Percentiles rank a stretch among this genome's conserved stretches.
These are phyloP conservation scores for Penicillium janthinellum DNA, from an alignment of 2,329 filamentous ascomycete species.

Conservation along the genomic window DNA sequence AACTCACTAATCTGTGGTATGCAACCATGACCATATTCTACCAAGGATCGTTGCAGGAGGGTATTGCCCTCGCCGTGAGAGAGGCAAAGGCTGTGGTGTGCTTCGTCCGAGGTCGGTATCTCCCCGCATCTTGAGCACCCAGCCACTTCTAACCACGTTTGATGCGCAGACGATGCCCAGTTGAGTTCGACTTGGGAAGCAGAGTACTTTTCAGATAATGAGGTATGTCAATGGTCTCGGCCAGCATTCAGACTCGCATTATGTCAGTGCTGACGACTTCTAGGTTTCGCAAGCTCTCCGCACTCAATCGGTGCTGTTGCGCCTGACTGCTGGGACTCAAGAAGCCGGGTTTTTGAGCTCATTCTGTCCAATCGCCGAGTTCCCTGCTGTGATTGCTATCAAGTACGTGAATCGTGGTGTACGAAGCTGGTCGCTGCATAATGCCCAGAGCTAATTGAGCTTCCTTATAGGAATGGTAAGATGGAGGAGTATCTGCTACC, in stretches of 20 bases:
- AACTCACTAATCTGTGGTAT: constrained; percentile 2
- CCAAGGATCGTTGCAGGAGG: constrained; percentile 74
- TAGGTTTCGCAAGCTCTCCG: constrained; percentile 61
- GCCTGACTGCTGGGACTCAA: constrained; percentile 70
- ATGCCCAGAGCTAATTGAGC: constrained; percentile 14
- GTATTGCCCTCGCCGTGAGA: constrained; percentile 73
- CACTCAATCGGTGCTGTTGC: constrained; percentile 68
- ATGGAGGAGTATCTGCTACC: constrained; percentile 74
- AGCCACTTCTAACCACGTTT: constrained; percentile 13
- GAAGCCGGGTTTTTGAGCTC: constrained; percentile 81
- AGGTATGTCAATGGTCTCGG: constrained; percentile 46
- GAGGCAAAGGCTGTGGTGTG: constrained; percentile 78
- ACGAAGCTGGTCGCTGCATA: background rate
- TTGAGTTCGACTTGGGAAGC: constrained; percentile 74
- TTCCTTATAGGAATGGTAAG: constrained; percentile 65
- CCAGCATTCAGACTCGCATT: background rate
- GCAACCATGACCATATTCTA: constrained; percentile 69
- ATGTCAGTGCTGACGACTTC: constrained; percentile 17
- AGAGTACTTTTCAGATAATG: constrained; percentile 60
- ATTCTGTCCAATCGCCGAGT: constrained; percentile 76
- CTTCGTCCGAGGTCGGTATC: constrained; percentile 71
- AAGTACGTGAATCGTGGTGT: constrained; percentile 51
- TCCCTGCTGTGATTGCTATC: constrained; percentile 79
- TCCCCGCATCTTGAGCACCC: constrained; percentile 18
- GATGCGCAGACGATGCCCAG: constrained; percentile 62